These are phyloP conservation scores for Penicillium decumbens DNA, from an alignment of 2,329 filamentous ascomycete genomes.

Conservation along the genomic window DNA sequence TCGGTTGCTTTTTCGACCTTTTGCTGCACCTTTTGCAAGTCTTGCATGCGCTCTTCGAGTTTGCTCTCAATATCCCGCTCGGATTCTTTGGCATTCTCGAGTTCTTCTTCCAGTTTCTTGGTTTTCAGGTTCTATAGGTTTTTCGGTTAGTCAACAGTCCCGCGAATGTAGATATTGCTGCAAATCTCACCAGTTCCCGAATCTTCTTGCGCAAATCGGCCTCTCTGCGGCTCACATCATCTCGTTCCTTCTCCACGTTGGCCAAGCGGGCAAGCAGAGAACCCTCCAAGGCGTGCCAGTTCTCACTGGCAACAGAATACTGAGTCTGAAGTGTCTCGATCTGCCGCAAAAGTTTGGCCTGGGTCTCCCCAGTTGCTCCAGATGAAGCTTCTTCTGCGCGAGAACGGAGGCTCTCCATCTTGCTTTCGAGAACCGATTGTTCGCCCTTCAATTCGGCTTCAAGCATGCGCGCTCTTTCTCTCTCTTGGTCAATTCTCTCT, in stretches of 20 bases:
- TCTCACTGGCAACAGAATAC: slow-evolving; percentile 88
- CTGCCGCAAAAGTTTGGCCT: slow-evolving; percentile 85
- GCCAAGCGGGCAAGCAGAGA: slow-evolving; percentile 73
- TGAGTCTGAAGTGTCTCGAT: slow-evolving; percentile 94
- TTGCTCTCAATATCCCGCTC: slow-evolving; percentile 47
- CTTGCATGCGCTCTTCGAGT: slow-evolving; percentile 61
- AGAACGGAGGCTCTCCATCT: slow-evolving; percentile 79
- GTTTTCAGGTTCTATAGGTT: slow-evolving; percentile 56
- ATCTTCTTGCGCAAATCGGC: slow-evolving; percentile 84
- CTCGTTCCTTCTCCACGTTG: slow-evolving; percentile 80
- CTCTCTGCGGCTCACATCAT: slow-evolving; percentile 74
- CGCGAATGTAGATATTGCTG: neutral
- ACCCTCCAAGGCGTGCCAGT: slow-evolving; percentile 94
- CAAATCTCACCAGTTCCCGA: slow-evolving; percentile 66
- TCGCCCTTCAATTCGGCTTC: slow-evolving; percentile 81
- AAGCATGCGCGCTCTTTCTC: slow-evolving; percentile 62
- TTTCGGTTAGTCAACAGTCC: slow-evolving; percentile 5
- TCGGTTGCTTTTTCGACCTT: slow-evolving; percentile 51
- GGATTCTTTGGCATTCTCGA: slow-evolving; percentile 59
- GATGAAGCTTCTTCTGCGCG: slow-evolving; percentile 86
- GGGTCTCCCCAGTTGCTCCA: slow-evolving; percentile 72
- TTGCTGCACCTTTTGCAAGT: slow-evolving; percentile 47
- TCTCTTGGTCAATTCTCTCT: slow-evolving; percentile 67
- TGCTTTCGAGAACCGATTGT: slow-evolving; percentile 71
- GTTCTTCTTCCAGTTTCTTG: slow-evolving; percentile 72